Conservation (phyloP, 306 rosid genomes). For the Neltuma alba region DNA sequence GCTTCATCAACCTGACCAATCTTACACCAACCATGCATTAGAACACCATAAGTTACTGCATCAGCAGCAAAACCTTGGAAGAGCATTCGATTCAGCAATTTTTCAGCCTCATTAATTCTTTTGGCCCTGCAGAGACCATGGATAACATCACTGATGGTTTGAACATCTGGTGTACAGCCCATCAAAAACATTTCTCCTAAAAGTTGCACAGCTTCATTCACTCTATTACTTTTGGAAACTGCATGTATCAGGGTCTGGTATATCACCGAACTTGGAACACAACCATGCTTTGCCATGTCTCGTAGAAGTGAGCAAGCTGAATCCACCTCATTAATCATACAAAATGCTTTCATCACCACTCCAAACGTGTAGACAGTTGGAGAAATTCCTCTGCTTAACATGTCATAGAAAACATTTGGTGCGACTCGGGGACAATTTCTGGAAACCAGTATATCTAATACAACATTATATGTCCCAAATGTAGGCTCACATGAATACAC, state of each 20-base stretch:
- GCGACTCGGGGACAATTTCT: constrained; percentile 73
- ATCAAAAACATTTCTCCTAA: constrained; percentile 86
- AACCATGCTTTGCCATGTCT: too few species aligned
- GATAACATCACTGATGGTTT: constrained; percentile 80
- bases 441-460: constrained; percentile 65
- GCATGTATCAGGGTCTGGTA: too few species aligned
- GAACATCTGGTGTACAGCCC: constrained; percentile 89
- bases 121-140: constrained; percentile 68
- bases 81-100: constrained; percentile 75
- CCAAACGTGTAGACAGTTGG: constrained; percentile 78
- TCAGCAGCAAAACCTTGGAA: too few species aligned
- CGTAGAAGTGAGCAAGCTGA: too few species aligned
- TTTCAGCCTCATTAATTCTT: constrained; percentile 76
- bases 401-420: constrained; percentile 80
- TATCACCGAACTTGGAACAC: too few species aligned
- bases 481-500: constrained; percentile 70
- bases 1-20: too few species aligned
- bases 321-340: constrained; percentile 74
- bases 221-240: too few species aligned
- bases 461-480: constrained; percentile 80
- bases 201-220: too few species aligned
- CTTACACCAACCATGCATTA: too few species aligned
- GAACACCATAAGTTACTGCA: too few species aligned
- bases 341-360: constrained; percentile 77
- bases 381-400: constrained; percentile 76